Percentiles rank a stretch among this genome's conserved stretches.
Conservation (phyloP, 2,329 filamentous ascomycete genomes). For the Penicillium occitanis region DNA sequence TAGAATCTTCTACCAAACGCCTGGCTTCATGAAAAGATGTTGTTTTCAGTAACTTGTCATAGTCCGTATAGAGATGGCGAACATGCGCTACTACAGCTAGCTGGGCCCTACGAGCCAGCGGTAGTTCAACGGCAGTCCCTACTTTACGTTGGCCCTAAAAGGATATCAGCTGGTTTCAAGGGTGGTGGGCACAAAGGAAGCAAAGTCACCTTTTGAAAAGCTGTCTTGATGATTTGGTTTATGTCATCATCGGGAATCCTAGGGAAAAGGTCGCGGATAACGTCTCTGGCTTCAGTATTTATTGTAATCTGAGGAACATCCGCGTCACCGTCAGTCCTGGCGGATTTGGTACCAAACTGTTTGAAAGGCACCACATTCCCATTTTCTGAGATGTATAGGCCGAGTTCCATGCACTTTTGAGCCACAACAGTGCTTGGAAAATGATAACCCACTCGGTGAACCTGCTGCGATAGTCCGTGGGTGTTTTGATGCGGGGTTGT, state of each 20-base stretch:
- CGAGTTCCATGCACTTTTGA: conserved; percentile 53
- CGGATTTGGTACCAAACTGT: conserved; percentile 28
- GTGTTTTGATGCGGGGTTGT: conserved; percentile 52
- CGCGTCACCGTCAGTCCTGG: conserved; percentile 28
- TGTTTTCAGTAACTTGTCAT: conserved; percentile 57
- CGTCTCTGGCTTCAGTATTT: conserved; percentile 58
- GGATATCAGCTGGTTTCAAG: conserved; percentile 26
- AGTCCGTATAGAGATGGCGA: conserved; percentile 62
- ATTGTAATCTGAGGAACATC: conserved; percentile 47
- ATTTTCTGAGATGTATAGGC: conserved; percentile 47
- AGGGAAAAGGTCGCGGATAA: conserved; percentile 62
- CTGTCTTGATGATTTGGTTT: conserved; percentile 58
- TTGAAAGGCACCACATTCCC: conserved; percentile 49
- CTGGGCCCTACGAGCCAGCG: conserved; percentile 58
- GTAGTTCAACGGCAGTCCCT: conserved; percentile 56
- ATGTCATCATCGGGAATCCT: conserved; percentile 61
- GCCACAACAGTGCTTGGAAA: conserved; percentile 62
- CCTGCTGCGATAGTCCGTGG: conserved; percentile 58
- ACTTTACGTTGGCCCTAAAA: conserved; percentile 56
- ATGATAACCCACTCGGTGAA: conserved; percentile 63
- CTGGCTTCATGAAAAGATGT: conserved; percentile 57
- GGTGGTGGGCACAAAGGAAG: background rate
- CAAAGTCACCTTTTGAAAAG: conserved; percentile 57
- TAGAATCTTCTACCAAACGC: conserved; percentile 54
- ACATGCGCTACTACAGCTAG: conserved; percentile 63